Evolutionary conservation across 139 green algal genomes (phyloP).

Genomic region (Chlorella sp.): DNA sequence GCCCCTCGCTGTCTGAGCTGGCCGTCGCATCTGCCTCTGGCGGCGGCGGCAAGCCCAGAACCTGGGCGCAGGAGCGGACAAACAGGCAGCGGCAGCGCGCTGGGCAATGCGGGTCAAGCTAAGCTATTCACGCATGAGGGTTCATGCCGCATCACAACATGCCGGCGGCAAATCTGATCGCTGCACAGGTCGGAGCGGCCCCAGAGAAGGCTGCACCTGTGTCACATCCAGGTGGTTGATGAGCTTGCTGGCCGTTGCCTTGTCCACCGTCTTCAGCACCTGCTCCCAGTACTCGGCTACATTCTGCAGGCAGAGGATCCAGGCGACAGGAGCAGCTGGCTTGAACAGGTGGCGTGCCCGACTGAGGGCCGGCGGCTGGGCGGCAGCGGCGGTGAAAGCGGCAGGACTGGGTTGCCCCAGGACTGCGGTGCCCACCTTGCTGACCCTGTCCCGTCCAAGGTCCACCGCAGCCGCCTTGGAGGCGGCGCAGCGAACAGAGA

Average conservation of each 20-base stretch:
- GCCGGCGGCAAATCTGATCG: neutral
- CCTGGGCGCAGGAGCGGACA: neutral
- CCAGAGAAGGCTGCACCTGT: neutral
- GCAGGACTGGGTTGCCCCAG: neutral
- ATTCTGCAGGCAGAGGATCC: conserved; percentile 37
- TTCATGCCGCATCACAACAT: too few species aligned
- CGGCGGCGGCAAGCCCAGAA: conserved; percentile 1
- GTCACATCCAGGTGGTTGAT: conserved; percentile 41
- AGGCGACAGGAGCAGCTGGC: neutral
- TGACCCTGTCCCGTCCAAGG: neutral
- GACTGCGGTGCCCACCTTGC: conserved; percentile 16
- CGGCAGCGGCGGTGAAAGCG: neutral
- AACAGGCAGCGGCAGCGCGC: neutral
- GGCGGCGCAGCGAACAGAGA: neutral
- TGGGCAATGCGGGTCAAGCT: too few species aligned
- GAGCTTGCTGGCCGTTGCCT: conserved; percentile 43
- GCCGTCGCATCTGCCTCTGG: neutral
- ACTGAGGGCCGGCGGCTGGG: neutral
- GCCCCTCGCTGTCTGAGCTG: neutral
- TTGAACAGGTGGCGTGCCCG: too few species aligned
- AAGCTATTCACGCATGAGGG: too few species aligned
- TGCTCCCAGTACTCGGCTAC: conserved; percentile 50
- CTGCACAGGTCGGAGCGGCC: neutral
- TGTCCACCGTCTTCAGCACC: conserved; percentile 51
- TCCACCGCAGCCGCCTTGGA: neutral